Evolutionary conservation across 1,284 basidiomycete genomes (phyloP).

Genomic region (Papiliotrema nemorosa): DNA sequence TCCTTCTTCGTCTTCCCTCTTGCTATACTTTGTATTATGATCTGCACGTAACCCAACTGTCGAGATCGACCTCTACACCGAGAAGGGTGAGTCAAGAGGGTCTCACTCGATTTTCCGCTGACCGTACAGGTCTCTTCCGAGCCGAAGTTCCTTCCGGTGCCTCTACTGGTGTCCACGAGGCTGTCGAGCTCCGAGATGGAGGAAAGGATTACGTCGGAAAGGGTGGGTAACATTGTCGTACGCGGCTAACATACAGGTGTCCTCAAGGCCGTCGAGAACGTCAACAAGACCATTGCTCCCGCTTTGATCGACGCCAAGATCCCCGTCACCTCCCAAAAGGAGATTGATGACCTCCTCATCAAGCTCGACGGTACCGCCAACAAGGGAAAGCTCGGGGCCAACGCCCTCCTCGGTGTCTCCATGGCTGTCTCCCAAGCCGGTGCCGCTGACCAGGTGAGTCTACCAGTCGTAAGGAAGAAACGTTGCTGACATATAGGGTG

Average conservation of each 20-base stretch:
- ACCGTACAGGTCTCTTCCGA: conserved; percentile 74
- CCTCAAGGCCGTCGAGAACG: conserved; percentile 86
- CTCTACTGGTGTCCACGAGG: conserved; percentile 97
- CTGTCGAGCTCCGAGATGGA: conserved; percentile 96
- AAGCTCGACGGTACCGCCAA: conserved; percentile 96
- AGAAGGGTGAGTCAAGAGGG: conserved; percentile 60
- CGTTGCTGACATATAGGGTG: conserved; percentile 52
- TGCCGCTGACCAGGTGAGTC: conserved; percentile 72
- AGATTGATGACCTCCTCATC: conserved; percentile 97
- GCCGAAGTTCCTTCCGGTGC: conserved; percentile 97
- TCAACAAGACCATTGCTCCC: conserved; percentile 89
- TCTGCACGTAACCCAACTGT: conserved; percentile 73
- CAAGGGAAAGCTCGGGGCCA: conserved; percentile 99
- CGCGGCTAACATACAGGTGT: conserved; percentile 61
- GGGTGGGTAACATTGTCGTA: conserved; percentile 55
- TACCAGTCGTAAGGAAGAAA: background rate
- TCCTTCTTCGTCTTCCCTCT: background rate
- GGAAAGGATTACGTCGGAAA: conserved; percentile 97
- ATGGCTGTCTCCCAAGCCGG: conserved; percentile 94
- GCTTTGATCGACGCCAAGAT: conserved; percentile 82
- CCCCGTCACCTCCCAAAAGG: conserved; percentile 87
- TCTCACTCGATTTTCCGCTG: conserved; percentile 3
- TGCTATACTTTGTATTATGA: conserved; percentile 10
- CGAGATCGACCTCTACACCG: conserved; percentile 88
- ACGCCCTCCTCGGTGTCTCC: conserved; percentile 98